Evolutionary conservation across 768 basidiomycete genomes (phyloP), one percentile per base, ranked within the genome.

Genomic region (Suillus discolor): DNA sequence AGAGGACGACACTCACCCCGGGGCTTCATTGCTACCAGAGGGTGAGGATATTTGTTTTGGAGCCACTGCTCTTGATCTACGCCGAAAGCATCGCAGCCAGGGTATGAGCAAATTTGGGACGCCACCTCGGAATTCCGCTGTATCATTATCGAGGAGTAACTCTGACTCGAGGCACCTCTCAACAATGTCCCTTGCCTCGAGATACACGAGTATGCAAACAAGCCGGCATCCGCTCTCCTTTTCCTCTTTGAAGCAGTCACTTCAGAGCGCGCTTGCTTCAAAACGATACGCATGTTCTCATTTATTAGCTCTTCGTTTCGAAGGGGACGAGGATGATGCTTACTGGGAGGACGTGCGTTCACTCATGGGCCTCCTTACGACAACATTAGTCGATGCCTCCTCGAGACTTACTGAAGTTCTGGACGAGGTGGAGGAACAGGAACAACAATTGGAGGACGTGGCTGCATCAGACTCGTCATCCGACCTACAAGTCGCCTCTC

Each of bases 311-410:
- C 75, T 95, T 59, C 83, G 93, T 2, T 95, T 95, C 72, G 81
- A 78, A 76, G 88, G 89, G 55, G 87, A 86, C 57, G 90, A 89
- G 41, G 90, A 92, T 67, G 88, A 89, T 61, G 80, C 82, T 6
- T 95, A 95, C 69, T 95, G 93, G 93, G 93, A 94, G 69, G 89
- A 94, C 70, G 92, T 92, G 36, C 84, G 89, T 16, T 86, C 88
- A 34, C 86, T 95, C 59, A 89, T 93, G 82, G 81, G 80, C 15
- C 74, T 94, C 15, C 75, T 94, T 66, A 89, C 89, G 9, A 87
- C 82, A 47, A 83, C 91, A 11, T 81, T 94, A 41, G 80, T 81
- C 3, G 92, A 93, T 68, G 84, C 89, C 2, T 82, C 88, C 2
- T 79, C 86, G 9, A 78, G 88, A 34, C 81, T 95, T 6, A 75